These are phyloP conservation scores for Haberlea rhodopensis DNA, from an alignment of 257 asterid genomes.

Conservation along the genomic window DNA sequence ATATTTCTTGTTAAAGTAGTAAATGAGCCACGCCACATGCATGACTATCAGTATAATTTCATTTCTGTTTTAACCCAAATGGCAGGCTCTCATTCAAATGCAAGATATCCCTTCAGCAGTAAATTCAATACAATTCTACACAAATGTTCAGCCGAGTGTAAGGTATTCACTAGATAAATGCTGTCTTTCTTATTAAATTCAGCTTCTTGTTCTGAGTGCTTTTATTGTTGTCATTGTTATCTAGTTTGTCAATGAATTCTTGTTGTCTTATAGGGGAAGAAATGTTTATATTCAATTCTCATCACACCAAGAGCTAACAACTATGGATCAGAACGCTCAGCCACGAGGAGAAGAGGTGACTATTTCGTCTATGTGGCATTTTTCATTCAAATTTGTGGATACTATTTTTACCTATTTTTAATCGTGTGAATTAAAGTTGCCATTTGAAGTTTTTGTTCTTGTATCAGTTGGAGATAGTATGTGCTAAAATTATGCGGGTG, in stretches of 20 bases:
- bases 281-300: constrained; percentile 94
- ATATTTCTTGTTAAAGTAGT: constrained; percentile 19
- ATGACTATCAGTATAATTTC: constrained; percentile 21
- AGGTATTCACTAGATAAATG: constrained; percentile 40
- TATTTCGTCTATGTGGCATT: constrained; percentile 20
- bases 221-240: neutral
- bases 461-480: neutral
- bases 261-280: constrained; percentile 65
- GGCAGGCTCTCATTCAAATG: constrained; percentile 97
- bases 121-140: constrained; percentile 77
- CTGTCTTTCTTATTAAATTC: neutral
- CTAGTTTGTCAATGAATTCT: constrained; percentile 17
- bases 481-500: neutral
- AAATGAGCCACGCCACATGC: constrained; percentile 7
- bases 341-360: constrained; percentile 96
- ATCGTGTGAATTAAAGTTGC: constrained; percentile 19
- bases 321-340: constrained; percentile 87
- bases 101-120: constrained; percentile 90
- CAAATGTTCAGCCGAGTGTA: constrained; percentile 86
- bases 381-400: constrained; percentile 10
- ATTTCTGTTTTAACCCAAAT: constrained; percentile 10
- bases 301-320: constrained; percentile 94
- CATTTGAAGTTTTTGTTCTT: neutral
- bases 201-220: constrained; percentile 21
- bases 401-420: neutral